Evolutionary conservation across 768 basidiomycete species (phyloP).

Genomic region (Leccinum aurantiacum): DNA sequence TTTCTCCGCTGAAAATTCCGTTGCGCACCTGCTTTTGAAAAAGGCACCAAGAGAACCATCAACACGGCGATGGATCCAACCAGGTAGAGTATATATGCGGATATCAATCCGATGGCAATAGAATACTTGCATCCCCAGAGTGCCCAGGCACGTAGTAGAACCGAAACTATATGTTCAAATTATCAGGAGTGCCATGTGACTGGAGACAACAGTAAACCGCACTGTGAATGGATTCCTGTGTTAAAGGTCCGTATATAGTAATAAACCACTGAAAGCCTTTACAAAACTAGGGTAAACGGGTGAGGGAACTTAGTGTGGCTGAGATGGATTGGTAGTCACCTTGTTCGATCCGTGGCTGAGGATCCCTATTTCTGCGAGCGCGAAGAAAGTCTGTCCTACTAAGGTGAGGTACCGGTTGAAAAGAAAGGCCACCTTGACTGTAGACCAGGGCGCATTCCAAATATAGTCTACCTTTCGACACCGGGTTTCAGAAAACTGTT

Average conservation of each 20-base stretch:
- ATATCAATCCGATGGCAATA: conserved; percentile 7
- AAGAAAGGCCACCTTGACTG: conserved; percentile 15
- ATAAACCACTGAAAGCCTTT: neutral
- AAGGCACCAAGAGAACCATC: neutral
- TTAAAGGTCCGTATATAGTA: neutral
- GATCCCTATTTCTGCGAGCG: conserved; percentile 14
- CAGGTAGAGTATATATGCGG: conserved; percentile 12
- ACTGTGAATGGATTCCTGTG: conserved; percentile 16
- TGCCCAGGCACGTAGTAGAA: conserved; percentile 22
- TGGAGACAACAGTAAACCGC: neutral
- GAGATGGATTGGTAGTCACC: neutral
- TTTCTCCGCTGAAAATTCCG: neutral
- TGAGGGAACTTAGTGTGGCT: neutral
- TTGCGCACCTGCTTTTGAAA: neutral
- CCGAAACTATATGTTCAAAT: conserved; percentile 5
- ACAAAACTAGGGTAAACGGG: conserved; percentile 10
- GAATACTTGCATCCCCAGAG: conserved; percentile 16
- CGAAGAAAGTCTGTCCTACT: conserved; percentile 8
- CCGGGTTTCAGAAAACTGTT: neutral
- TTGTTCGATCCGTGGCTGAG: conserved; percentile 4
- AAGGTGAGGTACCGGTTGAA: conserved; percentile 20
- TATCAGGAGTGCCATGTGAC: neutral
- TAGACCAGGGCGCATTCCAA: conserved; percentile 5
- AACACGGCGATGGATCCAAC: neutral
- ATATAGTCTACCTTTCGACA: conserved; percentile 4